phyloP scores from a whole-genome alignment of 2,329 filamentous ascomycete genomes.

The Penicillium sp. region DNA sequence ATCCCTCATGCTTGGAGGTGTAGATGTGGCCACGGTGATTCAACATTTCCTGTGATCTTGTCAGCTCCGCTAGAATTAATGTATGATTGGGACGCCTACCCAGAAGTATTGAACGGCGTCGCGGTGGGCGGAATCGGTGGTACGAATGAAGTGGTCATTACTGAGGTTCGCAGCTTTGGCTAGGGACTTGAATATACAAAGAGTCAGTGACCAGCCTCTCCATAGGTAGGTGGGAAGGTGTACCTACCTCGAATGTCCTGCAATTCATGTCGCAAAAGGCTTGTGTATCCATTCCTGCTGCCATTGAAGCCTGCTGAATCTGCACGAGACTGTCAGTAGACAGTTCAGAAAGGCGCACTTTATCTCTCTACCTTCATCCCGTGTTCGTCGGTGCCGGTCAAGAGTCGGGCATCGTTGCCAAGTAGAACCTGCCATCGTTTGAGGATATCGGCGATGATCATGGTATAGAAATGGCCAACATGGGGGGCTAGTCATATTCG shows the following conservation, averaged over 20 bases:
- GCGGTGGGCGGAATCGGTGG: conserved; percentile 80
- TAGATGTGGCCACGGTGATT: conserved; percentile 78
- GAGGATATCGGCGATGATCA: conserved; percentile 86
- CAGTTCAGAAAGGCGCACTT: not conserved
- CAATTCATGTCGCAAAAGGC: conserved; percentile 88
- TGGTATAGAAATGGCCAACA: conserved; percentile 90
- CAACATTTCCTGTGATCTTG: conserved; percentile 61
- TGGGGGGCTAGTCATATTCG: conserved; percentile 73
- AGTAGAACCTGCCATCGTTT: conserved; percentile 88
- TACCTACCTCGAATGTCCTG: conserved; percentile 68
- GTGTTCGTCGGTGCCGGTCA: conserved; percentile 95
- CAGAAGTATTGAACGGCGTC: conserved; percentile 89
- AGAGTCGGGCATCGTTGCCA: conserved; percentile 71
- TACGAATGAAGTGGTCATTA: conserved; percentile 88
- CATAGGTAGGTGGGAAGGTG: not conserved
- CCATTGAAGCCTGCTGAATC: conserved; percentile 81
- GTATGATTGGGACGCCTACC: conserved; percentile 49
- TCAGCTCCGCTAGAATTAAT: conserved; percentile 15
- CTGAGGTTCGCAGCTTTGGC: conserved; percentile 70
- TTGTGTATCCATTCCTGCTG: conserved; percentile 72
- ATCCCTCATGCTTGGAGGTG: conserved; percentile 72
- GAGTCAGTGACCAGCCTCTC: conserved; percentile 6
- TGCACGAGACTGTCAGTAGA: conserved; percentile 33
- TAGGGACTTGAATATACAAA: conserved; percentile 55
- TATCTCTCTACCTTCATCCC: conserved; percentile 72